Base-by-base conservation (phyloP, 2,329 filamentous ascomycete species). In the Monosporascus ibericus region DNA sequence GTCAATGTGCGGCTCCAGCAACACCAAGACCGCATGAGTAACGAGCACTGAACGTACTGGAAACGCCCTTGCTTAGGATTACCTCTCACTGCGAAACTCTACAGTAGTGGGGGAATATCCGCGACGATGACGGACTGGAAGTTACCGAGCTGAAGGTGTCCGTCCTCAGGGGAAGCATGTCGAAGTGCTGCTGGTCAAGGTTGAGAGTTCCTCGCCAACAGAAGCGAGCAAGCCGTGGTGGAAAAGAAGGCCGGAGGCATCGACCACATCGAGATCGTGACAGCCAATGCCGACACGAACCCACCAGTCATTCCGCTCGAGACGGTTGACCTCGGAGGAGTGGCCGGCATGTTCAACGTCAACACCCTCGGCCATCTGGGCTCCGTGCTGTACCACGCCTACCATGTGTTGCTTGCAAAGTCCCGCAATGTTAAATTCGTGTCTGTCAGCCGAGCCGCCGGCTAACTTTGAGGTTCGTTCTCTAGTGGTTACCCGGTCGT, bases 51-150 rank as follows among this genome's bases (percentile, higher is more conserved):
- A 34, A 34, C 9, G 65, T 14, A 61, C 70, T 50, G 72, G 72
- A 3, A 58, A 64, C 15, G 64, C 59, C 55, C 62, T 44, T 47
- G 61, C 38, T 15, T 44, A 39, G 15, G 44, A 51, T 3, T 71
- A 71, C 53, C 67, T 76, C 40, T 50, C 59, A 0, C 60, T 65
- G 0, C 66, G 71, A 1, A 61, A 69, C 46, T 66, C 60, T 22
- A 71, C 61, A 6, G 67, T 75, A 20, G 64, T 76, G 4, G 70
- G 70, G 68, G 15, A 68, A 65, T 2, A 58, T 72, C n/a, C 71
- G 71, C 22, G 61, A 67, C 18, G 61, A 58, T 5, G 37, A 50
- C 1, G 50, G 63, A 9, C 47, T 58, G 2, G 61, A 56, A 27
- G 59, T 63, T 6, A 27, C 58, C 2, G 54, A 58, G 1, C 60